Percentiles rank a stretch among this genome's conserved stretches.
Evolutionary conservation across 352 stramenopile genomes (phyloP).

Genomic region (Phytophthora capsici): DNA sequence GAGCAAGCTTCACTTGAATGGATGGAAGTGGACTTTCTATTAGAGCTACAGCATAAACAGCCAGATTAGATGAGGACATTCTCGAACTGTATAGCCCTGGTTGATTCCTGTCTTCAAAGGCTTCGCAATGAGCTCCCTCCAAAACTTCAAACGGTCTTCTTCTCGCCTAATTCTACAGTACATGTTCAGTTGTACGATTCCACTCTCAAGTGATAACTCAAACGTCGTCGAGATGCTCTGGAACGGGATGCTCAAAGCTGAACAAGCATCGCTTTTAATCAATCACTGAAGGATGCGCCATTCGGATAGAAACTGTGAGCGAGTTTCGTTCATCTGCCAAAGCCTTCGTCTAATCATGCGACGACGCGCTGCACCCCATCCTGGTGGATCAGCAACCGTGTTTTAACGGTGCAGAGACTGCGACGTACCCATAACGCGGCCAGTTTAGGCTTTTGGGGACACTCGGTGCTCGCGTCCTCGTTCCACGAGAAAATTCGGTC

Average conservation of each 20-base stretch:
- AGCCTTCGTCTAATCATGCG: slow-evolving; percentile 3
- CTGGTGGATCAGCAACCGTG: not conserved
- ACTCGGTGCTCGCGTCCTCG: not conserved
- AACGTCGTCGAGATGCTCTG: not conserved
- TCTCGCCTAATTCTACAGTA: too few relatives aligned
- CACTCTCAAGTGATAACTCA: not conserved
- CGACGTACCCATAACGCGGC: slow-evolving; percentile 1
- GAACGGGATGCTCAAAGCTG: slow-evolving; percentile 8
- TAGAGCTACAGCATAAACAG: slow-evolving; percentile 12
- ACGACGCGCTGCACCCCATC: slow-evolving; percentile 3
- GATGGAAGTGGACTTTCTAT: slow-evolving; percentile 18
- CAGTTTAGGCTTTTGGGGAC: slow-evolving; percentile 11
- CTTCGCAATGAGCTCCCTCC: not conserved
- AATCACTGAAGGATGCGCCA: slow-evolving; percentile 10
- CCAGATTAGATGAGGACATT: slow-evolving; percentile 22
- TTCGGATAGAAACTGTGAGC: not conserved
- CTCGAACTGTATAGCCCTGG: slow-evolving; percentile 25
- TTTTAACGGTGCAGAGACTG: slow-evolving; percentile 8
- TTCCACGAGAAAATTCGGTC: slow-evolving; percentile 22
- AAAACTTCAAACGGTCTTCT: not conserved
- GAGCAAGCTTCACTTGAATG: slow-evolving; percentile 5
- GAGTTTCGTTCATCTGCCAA: not conserved
- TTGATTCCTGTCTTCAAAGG: not conserved
- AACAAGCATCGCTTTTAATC: not conserved
- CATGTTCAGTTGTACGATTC: not conserved